Base-by-base conservation (phyloP, 371 early-diverging fungal genomes). In the Rhizopus arrhizus region DNA sequence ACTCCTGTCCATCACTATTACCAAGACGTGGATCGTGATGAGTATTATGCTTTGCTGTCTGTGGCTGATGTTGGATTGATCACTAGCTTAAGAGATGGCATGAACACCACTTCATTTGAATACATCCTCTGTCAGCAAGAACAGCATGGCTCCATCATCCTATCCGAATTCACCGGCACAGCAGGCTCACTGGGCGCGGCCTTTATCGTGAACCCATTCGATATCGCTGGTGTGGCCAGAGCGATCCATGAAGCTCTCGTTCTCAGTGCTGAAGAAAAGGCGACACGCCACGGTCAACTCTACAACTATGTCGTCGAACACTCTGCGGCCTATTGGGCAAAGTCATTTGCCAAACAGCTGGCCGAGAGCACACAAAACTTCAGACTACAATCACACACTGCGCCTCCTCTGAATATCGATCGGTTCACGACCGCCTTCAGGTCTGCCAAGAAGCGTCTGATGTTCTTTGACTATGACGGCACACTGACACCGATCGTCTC, bases 91-190 rank as follows among this genome's bases (percentile, higher is more conserved):
- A 85, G 98, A 28, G 99, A 99, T 73, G 99, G 99, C 51, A 99
- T 99, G 99, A 99, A 99, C 81, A 93, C 99, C 8, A 98, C 97
- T 3, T 91, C 95, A 29, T 89, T 98, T 38, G 99, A 99, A 73
- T 99, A 93, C 77, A 87, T 99, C 47, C 88, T 98, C 43, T 99
- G 97, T 77, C 98, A 98, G 73, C 87, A 91, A 53, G 92, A 93
- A 38, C 90, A 92, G 35, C 78, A 90, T 52, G 94, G 94, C 0
- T 91, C 96, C 12, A 80, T 99, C 38, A 93, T 99, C 28, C 75
- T 99, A 45, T 93, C 94, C 51, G 98, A 99, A 70, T 96, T 97
- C 76, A 95, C 98, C 16, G 99, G 98, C 32, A 95, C 98, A 0
- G 94, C 96, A 7, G 95, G 96, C 7, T 88, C 92, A 5, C 78